These are phyloP conservation scores for Gracilaria caudata DNA, from an alignment of 23 red algal genomes.

Conservation along the genomic window DNA sequence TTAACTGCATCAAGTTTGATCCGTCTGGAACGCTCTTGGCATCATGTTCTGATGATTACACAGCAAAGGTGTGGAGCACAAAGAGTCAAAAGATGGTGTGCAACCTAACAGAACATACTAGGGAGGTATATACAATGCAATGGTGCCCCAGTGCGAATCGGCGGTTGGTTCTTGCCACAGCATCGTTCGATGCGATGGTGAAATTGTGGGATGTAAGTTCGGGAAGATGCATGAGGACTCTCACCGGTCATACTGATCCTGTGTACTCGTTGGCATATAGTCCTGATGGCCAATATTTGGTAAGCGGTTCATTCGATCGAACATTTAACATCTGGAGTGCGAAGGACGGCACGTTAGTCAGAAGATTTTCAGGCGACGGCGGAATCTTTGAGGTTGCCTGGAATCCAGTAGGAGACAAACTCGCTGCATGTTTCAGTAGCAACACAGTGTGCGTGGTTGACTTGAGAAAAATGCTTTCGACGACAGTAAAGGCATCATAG, in stretches of 20 bases:
- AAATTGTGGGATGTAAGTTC: slow-evolving; percentile 93
- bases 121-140: slow-evolving; percentile 89
- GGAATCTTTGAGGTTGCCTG: slow-evolving; percentile 94
- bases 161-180: slow-evolving; percentile 82
- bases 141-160: slow-evolving; percentile 82
- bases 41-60: slow-evolving; percentile 94
- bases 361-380: slow-evolving; percentile 74
- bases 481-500: slow-evolving; percentile 34
- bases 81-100: slow-evolving; percentile 59
- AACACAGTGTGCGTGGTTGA: slow-evolving; percentile 88
- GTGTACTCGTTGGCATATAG: slow-evolving; percentile 91
- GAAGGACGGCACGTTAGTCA: slow-evolving; percentile 78
- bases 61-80: slow-evolving; percentile 92
- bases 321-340: slow-evolving; percentile 86
- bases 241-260: slow-evolving; percentile 84
- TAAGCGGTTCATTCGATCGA: slow-evolving; percentile 87
- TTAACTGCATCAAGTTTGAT: slow-evolving; percentile 92
- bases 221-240: slow-evolving; percentile 65
- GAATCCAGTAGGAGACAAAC: slow-evolving; percentile 84
- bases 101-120: slow-evolving; percentile 85
- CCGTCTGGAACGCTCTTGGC: slow-evolving; percentile 91
- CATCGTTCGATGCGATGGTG: slow-evolving; percentile 94
- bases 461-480: slow-evolving; percentile 67
- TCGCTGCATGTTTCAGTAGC: slow-evolving; percentile 85
- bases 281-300: slow-evolving; percentile 87